phyloP scores from a whole-genome alignment of 164 flowering plant species.

The Houttuynia cordata region DNA sequence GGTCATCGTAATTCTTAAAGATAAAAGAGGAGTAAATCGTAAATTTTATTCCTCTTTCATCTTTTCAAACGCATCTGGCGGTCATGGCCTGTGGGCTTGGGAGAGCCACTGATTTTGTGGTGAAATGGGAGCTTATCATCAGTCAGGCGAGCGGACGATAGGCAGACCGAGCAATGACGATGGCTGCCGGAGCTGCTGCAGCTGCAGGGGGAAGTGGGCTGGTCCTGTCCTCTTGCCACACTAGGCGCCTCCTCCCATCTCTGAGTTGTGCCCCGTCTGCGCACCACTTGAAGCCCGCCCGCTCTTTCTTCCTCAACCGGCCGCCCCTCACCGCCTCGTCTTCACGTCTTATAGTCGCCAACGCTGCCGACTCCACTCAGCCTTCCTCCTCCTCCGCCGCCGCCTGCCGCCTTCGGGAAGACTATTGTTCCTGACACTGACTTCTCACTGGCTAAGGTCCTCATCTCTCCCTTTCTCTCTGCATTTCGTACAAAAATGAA shows the following conservation, averaged over 20 bases:
- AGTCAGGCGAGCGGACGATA: background rate
- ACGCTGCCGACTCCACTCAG: slow-evolving; percentile 60
- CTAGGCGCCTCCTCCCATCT: background rate
- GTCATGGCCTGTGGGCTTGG: background rate
- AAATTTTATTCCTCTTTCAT: no score
- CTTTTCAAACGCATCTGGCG: background rate
- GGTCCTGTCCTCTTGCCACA: slow-evolving; percentile 5
- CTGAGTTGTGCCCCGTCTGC: background rate
- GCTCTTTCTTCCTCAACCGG: background rate
- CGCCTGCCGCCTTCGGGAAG: no score
- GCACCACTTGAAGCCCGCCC: slow-evolving; percentile 1
- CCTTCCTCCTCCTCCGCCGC: slow-evolving; percentile 24
- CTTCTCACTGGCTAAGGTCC: slow-evolving; percentile 63
- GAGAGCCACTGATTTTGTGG: background rate
- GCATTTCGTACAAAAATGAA: no score
- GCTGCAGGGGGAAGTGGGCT: slow-evolving; percentile 12
- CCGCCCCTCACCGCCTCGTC: background rate
- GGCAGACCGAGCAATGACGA: background rate
- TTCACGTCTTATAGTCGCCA: slow-evolving; percentile 14
- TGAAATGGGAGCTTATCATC: background rate
- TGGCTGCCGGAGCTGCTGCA: slow-evolving; percentile 5
- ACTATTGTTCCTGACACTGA: slow-evolving; percentile 40
- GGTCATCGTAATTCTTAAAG: background rate
- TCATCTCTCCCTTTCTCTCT: background rate
- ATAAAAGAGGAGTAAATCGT: background rate